Conservation (phyloP, 202 grass and related monocot genomes). For the Zoysia matrella region DNA sequence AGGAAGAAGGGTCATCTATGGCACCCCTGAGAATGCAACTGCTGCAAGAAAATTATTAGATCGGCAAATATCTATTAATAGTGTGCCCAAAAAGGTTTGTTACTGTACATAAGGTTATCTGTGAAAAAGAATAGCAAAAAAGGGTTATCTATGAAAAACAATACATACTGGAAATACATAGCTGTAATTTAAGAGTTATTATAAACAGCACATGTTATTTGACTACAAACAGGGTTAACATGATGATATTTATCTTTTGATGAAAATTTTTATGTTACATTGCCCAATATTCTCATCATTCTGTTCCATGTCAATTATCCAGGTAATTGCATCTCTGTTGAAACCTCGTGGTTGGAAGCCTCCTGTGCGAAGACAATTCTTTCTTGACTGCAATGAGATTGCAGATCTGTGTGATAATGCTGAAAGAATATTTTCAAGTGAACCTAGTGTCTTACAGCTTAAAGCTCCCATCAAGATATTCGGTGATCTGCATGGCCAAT, state of each 20-base stretch:
- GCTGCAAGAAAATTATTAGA: conserved; percentile 92
- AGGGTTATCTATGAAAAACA: neutral
- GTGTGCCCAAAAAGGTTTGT: conserved; percentile 89
- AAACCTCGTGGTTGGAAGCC: too few species aligned
- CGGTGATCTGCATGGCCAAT: conserved; percentile 98
- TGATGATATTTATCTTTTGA: neutral
- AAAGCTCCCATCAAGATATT: conserved; percentile 99
- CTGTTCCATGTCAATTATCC: conserved; percentile 28
- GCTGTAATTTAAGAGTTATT: neutral
- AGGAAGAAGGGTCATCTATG: conserved; percentile 96
- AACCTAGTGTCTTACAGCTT: conserved; percentile 90
- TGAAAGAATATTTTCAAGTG: conserved; percentile 94
- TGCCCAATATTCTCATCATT: conserved; percentile 24
- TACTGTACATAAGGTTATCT: conserved; percentile 5
- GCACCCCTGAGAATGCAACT: conserved; percentile 91
- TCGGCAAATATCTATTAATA: conserved; percentile 96
- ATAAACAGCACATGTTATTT: neutral
- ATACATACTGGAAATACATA: conserved; percentile 22
- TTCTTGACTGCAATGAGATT: conserved; percentile 98
- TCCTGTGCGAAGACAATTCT: conserved; percentile 47
- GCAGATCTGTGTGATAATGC: conserved; percentile 92
- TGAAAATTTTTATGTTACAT: neutral
- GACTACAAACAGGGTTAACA: conserved; percentile 14
- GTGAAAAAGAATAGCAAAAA: neutral
- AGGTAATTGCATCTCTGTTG: conserved; percentile 49